Conservation (phyloP, 2,329 filamentous ascomycete species). For the Phyllosticta citribraziliensis region DNA sequence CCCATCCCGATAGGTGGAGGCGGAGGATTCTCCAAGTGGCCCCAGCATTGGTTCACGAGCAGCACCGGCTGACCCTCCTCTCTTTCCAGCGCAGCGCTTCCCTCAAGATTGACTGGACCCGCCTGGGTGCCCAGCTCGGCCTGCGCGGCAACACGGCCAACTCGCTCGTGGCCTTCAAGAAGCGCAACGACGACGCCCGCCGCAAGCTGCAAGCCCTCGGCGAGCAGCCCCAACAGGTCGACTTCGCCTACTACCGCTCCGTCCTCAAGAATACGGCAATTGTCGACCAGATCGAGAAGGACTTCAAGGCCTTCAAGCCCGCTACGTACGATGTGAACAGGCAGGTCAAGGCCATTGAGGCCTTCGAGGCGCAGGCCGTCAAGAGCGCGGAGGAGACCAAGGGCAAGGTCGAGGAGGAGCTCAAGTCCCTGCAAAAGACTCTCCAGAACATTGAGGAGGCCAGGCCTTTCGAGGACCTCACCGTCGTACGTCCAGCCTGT, state of each 20-base stretch:
- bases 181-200: slow-evolving; percentile 97
- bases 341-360: slow-evolving; percentile 96
- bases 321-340: slow-evolving; percentile 82
- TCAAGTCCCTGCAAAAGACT: slow-evolving; percentile 88
- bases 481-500: slow-evolving; percentile 63
- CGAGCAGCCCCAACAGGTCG: slow-evolving; percentile 75
- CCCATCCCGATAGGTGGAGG: background rate
- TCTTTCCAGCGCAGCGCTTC: slow-evolving; percentile 79
- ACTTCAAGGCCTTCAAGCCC: slow-evolving; percentile 86
- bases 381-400: slow-evolving; percentile 97
- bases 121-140: slow-evolving; percentile 86
- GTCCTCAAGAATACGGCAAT: slow-evolving; percentile 93
- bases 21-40: background rate
- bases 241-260: slow-evolving; percentile 88
- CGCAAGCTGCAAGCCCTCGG: slow-evolving; percentile 80
- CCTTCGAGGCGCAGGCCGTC: slow-evolving; percentile 92
- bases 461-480: slow-evolving; percentile 91
- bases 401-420: slow-evolving; percentile 87
- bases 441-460: slow-evolving; percentile 96
- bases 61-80: slow-evolving; percentile 23
- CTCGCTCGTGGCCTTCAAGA: slow-evolving; percentile 94
- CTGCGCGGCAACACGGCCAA: slow-evolving; percentile 89
- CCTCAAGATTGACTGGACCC: slow-evolving; percentile 98
- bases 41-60: slow-evolving; percentile 20
- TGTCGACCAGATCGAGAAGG: slow-evolving; percentile 94